These are phyloP conservation scores for Clarireedia homoeocarpa DNA, from an alignment of 2,329 filamentous ascomycete species.

Conservation along the genomic window DNA sequence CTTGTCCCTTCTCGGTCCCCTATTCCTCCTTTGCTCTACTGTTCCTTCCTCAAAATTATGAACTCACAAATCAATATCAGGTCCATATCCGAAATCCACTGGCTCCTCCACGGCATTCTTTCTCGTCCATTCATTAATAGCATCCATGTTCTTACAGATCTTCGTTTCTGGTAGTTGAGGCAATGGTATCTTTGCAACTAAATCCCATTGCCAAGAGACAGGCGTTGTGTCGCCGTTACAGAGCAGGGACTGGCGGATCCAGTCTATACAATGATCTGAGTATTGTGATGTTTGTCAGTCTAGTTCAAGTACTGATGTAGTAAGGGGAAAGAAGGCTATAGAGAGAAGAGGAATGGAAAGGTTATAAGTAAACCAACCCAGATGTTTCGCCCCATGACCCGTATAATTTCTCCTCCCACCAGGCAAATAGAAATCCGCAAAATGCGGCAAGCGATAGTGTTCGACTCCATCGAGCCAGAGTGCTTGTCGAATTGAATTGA, in stretches of 20 bases:
- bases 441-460: background rate
- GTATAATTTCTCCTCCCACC: background rate
- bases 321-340: background rate
- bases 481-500: background rate
- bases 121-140: background rate
- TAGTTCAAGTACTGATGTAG: background rate
- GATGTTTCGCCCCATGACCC: constrained; percentile 2
- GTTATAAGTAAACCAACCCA: background rate
- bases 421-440: background rate
- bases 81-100: background rate
- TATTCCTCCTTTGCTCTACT: no score
- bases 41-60: no score
- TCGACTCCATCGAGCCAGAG: background rate
- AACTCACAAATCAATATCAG: background rate
- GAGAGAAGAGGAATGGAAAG: background rate
- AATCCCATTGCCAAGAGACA: background rate
- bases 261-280: constrained; percentile 3
- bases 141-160: background rate
- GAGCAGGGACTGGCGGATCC: constrained; percentile 3
- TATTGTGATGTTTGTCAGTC: background rate
- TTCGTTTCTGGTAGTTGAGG: background rate
- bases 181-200: background rate
- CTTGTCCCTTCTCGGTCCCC: no score
- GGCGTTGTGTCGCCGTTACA: constrained; percentile 3
- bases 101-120: background rate